phyloP scores from a whole-genome alignment of 768 basidiomycete genomes.

The Lyophyllum shimeji region DNA sequence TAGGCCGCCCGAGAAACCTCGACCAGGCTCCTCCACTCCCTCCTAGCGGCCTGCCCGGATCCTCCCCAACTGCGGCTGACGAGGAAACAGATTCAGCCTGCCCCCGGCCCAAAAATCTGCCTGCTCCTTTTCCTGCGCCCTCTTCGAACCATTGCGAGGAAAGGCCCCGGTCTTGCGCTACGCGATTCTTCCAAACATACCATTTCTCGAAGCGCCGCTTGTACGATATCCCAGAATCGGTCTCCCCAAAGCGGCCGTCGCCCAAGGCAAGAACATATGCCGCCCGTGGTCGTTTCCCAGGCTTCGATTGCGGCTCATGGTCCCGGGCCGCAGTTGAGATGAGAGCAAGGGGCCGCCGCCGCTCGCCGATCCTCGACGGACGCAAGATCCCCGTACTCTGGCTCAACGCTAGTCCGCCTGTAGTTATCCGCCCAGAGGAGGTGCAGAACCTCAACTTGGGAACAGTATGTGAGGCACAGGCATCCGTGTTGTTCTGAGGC shows the following conservation, averaged over 20 bases:
- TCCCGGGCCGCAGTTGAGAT: neutral
- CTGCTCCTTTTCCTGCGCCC: neutral
- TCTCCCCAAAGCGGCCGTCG: constrained; percentile 7
- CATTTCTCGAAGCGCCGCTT: constrained; percentile 4
- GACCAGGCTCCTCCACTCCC: neutral
- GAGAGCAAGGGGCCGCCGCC: neutral
- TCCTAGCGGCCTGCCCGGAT: neutral
- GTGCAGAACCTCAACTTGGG: neutral
- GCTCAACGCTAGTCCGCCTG: constrained; percentile 1
- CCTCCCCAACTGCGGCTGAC: neutral
- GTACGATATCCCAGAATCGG: constrained; percentile 15
- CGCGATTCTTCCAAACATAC: constrained; percentile 7
- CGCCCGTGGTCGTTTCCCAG: neutral
- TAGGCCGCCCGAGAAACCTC: neutral
- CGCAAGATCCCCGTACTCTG: constrained; percentile 7
- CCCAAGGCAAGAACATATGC: neutral
- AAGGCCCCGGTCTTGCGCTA: constrained; percentile 2
- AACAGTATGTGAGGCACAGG: neutral
- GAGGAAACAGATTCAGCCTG: neutral
- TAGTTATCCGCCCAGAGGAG: neutral
- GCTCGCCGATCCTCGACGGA: constrained; percentile 1
- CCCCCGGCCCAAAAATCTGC: no score
- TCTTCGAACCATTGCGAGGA: neutral
- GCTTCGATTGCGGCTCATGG: neutral
- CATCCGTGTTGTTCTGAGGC: neutral